Evolutionary conservation across 805 yeast species (phyloP), one percentile per base, ranked within the genome.

Genomic region (Lipomyces mesembrius): DNA sequence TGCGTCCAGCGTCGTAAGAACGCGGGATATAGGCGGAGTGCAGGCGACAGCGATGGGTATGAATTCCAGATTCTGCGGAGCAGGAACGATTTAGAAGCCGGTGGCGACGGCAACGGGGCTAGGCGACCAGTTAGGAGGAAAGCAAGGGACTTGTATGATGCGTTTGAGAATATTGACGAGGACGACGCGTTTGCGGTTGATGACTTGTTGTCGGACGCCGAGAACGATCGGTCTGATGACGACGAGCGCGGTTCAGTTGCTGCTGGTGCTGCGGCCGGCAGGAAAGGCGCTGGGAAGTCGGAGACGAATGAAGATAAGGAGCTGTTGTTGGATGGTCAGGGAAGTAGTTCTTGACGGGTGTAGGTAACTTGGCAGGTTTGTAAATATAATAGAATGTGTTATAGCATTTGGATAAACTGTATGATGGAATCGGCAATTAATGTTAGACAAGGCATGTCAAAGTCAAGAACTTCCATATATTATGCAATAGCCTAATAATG

Each of bases 51-150:
- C 71, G 83, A 86, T 71, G 88, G 85, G 35, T 86, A 83, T 73
- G 90, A 87, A 74, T 87, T 87, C 73, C 89, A 87, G 73, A 83
- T 87, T 58, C 84, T 87, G 62, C 85, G 71, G 9, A 68, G 37
- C n/a, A 39, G 25, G 22, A 22, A 49, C n/a, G 71, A 57, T 27
- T n/a, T 43, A 54, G 65, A 39, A 60, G 57, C 14, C 14, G 52
- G 46, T 20, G 55, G 22, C 22, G 34, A 37, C 20, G 62, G 57
- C 14, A 46, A 46, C 25, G 49, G 56, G 6, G 65, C 60, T 32
- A 51, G 22, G 2, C 61, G 46, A 2, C 57, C 53, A 2, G 51
- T 57, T 2, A 57, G 64, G 12, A 63, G 70, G 32, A 68, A 68
- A 66, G 63, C 71, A 17, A 57, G 72, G 27, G 72, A 67, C 32